Evolutionary conservation across 495 filamentous ascomycete genomes (phyloP), one percentile per base, ranked within the genome.

Genomic region (Aspergillus affinis): DNA sequence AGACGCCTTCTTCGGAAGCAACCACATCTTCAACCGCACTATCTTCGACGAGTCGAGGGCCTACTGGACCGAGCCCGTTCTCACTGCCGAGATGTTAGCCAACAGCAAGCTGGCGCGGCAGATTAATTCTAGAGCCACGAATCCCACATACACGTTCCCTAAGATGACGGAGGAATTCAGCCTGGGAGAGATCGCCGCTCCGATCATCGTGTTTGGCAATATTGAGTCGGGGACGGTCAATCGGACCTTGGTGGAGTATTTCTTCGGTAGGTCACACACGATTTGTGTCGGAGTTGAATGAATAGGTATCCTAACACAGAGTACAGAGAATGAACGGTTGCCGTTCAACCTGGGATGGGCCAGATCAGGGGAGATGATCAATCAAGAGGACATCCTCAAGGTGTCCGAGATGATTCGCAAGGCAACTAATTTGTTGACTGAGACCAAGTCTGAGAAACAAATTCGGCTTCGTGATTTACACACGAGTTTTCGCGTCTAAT

Each of bases 271-370:
- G 76, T 60, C 13, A 27, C n/a, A 27, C 19, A 44, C 30, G 46
- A 52, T 8, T 30, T 32, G 61, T 18, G 7, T 29, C n/a, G 15
- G 21, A 21, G 27, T 27, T 7, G 29, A 6, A 26, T 51, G 55
- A 46, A 54, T 44, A 27, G 57, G 51, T 48, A 51, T 71, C 60
- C 66, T 63, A 55, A 32, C 36, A 62, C 50, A 18, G 55, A 41
- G 19, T 17, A 13, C 19, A 77, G 79, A 72, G 57, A 74, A 82
- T 21, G 80, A 84, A 50, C 71, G 74, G 20, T 56, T 84, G 5
- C 81, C 81, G 0, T 64, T 65, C 4, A 73, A 79, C 17, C 61
- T 82, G 1, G 81, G 81, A 7, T 84, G 76, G 73, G 65, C 18
- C 6, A 59, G 36, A 23, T 36, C 46, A 21, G 27, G 19, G 6